Evolutionary conservation across 208 protist species (phyloP).

Genomic region (Phytomonas sp.): DNA sequence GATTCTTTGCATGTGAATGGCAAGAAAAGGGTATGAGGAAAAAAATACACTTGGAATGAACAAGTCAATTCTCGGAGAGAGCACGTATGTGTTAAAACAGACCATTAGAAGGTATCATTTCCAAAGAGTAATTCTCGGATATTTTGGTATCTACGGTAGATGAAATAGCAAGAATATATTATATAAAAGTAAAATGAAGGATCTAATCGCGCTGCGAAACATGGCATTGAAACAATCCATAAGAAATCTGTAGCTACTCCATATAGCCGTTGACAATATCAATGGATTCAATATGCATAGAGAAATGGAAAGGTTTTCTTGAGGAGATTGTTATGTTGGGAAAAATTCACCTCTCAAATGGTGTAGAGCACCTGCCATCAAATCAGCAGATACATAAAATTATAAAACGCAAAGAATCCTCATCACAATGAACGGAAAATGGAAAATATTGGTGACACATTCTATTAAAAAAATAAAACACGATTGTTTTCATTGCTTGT

Average conservation of each 20-base stretch:
- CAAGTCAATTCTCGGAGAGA: neutral
- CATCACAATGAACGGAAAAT: neutral
- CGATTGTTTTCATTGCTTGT: neutral
- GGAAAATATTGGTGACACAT: neutral
- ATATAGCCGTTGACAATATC: neutral
- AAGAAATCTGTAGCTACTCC: neutral
- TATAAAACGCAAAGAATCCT: neutral
- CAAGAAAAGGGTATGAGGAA: no score
- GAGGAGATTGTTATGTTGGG: neutral
- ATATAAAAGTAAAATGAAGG: neutral
- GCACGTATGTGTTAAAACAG: neutral
- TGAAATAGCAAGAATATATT: neutral
- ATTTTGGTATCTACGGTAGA: neutral
- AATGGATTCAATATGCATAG: neutral
- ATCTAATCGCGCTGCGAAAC: neutral
- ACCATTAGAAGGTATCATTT: neutral
- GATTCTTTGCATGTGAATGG: no score
- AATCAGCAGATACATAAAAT: neutral
- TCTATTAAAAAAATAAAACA: neutral
- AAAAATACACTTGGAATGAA: neutral
- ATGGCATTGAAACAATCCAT: neutral
- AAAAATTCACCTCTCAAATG: neutral
- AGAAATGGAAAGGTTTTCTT: neutral
- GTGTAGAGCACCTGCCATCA: neutral
- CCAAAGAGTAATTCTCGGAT: neutral